Percentiles rank a stretch among this genome's conserved stretches.
Conservation (phyloP, 306 rosid genomes). For the Canavalia ensiformis region DNA sequence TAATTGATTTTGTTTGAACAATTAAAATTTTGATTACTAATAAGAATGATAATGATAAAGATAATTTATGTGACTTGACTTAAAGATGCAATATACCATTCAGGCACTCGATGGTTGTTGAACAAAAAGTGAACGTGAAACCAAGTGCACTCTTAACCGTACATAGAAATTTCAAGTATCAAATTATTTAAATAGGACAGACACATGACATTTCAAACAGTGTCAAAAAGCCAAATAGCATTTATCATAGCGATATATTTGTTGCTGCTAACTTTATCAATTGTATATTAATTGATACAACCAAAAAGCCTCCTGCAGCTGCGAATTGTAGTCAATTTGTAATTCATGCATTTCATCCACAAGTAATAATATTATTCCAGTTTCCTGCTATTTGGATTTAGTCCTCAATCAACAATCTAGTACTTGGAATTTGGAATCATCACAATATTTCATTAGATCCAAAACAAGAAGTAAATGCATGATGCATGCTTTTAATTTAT, state of each 20-base stretch:
- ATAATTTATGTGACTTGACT: not conserved
- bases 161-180: not conserved
- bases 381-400: constrained; percentile 22
- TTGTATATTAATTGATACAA: not conserved
- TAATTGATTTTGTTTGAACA: not conserved
- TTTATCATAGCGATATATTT: constrained; percentile 4
- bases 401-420: not conserved
- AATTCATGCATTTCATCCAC: not conserved
- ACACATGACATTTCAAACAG: constrained; percentile 1
- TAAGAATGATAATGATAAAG: not conserved
- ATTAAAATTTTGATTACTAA: constrained; percentile 25
- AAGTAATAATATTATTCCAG: not conserved
- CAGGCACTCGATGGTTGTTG: not conserved
- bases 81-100: constrained; percentile 1
- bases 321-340: not conserved
- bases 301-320: not conserved
- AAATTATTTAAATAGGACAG: constrained; percentile 27
- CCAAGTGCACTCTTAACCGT: not conserved
- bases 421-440: not conserved
- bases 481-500: not conserved
- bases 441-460: constrained; percentile 6
- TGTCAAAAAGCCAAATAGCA: not conserved
- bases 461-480: not conserved
- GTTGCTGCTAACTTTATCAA: constrained; percentile 20
- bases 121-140: constrained; percentile 4